A percentile compares a stretch with the other conserved stretches of the same genome.
Conservation (phyloP, 345 rosid species). For the Corchorus capsularis region DNA sequence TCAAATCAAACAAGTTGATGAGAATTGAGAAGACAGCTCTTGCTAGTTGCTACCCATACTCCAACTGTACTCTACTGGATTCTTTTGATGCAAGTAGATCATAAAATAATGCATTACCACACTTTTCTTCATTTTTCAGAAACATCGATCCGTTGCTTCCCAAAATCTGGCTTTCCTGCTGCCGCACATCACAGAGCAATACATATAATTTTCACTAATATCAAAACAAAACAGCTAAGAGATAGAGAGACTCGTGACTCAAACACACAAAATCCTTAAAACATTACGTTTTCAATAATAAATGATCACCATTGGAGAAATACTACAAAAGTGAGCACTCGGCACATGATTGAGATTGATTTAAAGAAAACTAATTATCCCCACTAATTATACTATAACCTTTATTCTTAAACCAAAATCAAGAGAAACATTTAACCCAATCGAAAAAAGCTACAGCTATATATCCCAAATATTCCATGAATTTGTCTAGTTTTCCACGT, state of each 20-base stretch:
- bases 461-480: not conserved
- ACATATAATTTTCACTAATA: not conserved
- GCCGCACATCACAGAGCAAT: not conserved
- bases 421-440: not conserved
- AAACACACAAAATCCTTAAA: not conserved
- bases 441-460: too few species aligned
- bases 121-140: too few species aligned
- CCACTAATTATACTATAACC: not conserved
- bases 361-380: not conserved
- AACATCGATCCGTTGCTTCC: not conserved
- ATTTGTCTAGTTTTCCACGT: not conserved
- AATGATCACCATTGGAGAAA: too few species aligned
- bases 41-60: not conserved
- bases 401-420: not conserved
- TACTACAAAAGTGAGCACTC: too few species aligned
- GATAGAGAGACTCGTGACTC: not conserved
- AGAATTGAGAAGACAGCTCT: not conserved
- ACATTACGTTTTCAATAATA: too few species aligned
- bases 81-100: not conserved
- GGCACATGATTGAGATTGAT: too few species aligned
- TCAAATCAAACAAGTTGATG: not conserved
- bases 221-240: not conserved
- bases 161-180: not conserved
- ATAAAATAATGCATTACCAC: too few species aligned
- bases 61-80: not conserved